phyloP scores from a whole-genome alignment of 495 filamentous ascomycete species.

The Lasiosphaeria ovina region DNA sequence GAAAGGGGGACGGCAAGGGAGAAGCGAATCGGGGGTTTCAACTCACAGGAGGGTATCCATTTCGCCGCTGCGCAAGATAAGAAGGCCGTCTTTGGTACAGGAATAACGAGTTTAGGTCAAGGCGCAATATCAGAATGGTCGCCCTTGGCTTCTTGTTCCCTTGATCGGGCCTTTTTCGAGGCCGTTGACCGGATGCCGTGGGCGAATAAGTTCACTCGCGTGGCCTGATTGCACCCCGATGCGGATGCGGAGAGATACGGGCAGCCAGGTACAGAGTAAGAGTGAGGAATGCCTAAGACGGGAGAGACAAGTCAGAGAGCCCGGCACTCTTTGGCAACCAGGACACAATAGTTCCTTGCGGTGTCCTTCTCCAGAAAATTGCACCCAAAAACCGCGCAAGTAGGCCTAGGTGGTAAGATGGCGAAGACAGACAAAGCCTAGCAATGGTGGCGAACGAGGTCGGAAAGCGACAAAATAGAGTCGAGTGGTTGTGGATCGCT shows the following conservation, averaged over 20 bases:
- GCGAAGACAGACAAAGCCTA: background rate
- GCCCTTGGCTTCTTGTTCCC: background rate
- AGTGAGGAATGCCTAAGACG: too few species aligned
- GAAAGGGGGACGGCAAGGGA: background rate
- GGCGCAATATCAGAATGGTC: background rate
- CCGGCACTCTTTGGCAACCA: too few species aligned
- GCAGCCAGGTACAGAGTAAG: too few species aligned
- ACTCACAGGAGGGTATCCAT: slow-evolving; percentile 86
- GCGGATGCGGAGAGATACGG: too few species aligned
- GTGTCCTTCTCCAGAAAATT: background rate
- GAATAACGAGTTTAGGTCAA: background rate
- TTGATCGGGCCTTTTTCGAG: too few species aligned
- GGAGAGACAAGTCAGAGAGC: too few species aligned
- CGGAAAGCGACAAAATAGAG: background rate
- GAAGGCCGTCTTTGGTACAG: too few species aligned
- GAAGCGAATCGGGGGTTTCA: background rate
- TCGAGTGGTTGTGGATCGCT: background rate
- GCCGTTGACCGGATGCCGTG: too few species aligned
- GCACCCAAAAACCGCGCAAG: background rate
- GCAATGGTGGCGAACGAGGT: background rate
- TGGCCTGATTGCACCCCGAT: too few species aligned
- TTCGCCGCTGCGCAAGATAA: background rate
- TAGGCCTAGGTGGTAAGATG: background rate
- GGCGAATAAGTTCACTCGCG: too few species aligned
- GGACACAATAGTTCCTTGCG: background rate